phyloP scores from a whole-genome alignment of 768 basidiomycete genomes.

The Pisolithus orientalis region DNA sequence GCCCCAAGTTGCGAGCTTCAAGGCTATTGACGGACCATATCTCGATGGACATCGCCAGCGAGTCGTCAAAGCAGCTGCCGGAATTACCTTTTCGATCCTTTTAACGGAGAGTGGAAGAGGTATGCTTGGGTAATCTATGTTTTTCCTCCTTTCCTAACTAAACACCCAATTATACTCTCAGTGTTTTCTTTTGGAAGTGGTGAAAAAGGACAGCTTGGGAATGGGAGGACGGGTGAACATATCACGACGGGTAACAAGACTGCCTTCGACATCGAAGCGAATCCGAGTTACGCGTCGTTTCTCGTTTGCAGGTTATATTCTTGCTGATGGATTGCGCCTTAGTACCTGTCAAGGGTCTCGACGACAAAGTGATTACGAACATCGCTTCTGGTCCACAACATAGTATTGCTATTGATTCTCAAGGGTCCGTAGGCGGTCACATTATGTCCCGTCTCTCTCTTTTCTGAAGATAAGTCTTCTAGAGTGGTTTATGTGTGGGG shows the following conservation, averaged over 20 bases:
- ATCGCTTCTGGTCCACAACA: conserved; percentile 89
- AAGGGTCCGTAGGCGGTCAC: conserved; percentile 44
- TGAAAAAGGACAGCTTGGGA: conserved; percentile 90
- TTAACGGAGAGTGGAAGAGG: conserved; percentile 81
- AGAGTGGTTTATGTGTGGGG: conserved; percentile 84
- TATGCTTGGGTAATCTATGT: conserved; percentile 20
- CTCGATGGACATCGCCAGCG: conserved; percentile 55
- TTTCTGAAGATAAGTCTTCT: conserved; percentile 5
- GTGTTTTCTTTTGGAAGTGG: conserved; percentile 89
- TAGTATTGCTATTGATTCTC: conserved; percentile 69
- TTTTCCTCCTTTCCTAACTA: conserved; percentile 1
- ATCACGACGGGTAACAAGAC: conserved; percentile 83
- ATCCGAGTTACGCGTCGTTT: conserved; percentile 47
- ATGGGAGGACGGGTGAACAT: conserved; percentile 89
- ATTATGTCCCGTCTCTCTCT: neutral
- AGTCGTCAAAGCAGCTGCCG: conserved; percentile 71
- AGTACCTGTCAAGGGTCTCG: conserved; percentile 74
- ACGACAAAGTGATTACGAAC: conserved; percentile 70
- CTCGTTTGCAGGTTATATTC: neutral
- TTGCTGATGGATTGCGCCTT: conserved; percentile 6
- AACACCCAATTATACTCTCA: conserved; percentile 18
- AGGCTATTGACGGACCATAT: conserved; percentile 51
- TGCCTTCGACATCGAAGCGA: conserved; percentile 69
- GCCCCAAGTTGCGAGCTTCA: conserved; percentile 65
- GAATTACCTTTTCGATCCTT: conserved; percentile 78